Evolutionary conservation across 345 rosid species (phyloP).

Genomic region (Syzygium aqueum): DNA sequence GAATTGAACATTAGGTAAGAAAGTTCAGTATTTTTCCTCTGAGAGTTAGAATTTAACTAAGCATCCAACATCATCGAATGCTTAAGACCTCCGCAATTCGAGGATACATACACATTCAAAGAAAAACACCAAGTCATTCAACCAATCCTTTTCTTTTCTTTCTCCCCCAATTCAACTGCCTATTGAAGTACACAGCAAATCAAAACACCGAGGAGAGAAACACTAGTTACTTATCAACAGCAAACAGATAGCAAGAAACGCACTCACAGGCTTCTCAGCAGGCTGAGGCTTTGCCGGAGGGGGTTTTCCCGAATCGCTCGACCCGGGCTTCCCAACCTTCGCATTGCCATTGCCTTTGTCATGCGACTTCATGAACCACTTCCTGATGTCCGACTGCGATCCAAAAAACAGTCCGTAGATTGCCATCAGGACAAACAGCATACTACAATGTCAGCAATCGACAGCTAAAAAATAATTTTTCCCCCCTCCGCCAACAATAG

Average conservation of each 20-base stretch:
- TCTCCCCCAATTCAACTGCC: neutral
- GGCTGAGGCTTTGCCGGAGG: slow-evolving; percentile 5
- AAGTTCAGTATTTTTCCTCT: neutral
- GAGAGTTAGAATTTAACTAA: neutral
- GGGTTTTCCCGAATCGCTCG: slow-evolving; percentile 21
- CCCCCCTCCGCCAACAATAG: neutral
- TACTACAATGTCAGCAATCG: neutral
- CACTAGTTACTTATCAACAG: neutral
- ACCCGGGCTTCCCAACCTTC: slow-evolving; percentile 23
- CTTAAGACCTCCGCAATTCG: neutral
- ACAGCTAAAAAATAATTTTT: neutral
- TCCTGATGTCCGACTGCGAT: slow-evolving; percentile 88
- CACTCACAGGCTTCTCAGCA: slow-evolving; percentile 35
- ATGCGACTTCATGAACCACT: slow-evolving; percentile 96
- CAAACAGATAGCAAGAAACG: neutral
- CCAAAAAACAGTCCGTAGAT: neutral
- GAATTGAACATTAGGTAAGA: neutral
- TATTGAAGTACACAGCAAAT: neutral
- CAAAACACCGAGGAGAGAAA: neutral
- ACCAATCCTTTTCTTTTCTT: neutral
- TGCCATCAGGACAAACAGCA: neutral
- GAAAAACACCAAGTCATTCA: neutral
- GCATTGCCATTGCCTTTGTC: slow-evolving; percentile 50
- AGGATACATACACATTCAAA: neutral
- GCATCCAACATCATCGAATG: neutral